Conservation (phyloP, 768 basidiomycete species). For the Mycena metata region DNA sequence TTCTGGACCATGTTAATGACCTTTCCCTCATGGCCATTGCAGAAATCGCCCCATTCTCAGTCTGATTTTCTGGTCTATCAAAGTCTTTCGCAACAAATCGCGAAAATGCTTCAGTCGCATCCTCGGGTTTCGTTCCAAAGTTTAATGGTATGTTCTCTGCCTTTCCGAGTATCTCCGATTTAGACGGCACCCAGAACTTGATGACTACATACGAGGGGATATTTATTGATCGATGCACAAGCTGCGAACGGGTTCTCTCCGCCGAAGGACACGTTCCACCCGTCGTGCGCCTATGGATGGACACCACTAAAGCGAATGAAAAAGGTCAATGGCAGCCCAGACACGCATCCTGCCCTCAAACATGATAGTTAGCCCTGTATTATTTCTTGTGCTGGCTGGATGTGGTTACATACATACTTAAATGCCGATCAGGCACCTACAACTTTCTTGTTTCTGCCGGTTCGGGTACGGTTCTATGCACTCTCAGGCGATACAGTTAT, state of each 20-base stretch:
- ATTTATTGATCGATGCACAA: conserved; percentile 71
- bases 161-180: background rate
- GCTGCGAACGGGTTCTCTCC: conserved; percentile 76
- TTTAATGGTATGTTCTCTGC: conserved; percentile 58
- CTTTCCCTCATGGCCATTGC: conserved; percentile 18
- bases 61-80: conserved; percentile 77
- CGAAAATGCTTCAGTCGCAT: conserved; percentile 68
- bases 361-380: conserved; percentile 31
- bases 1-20: background rate
- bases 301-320: conserved; percentile 44
- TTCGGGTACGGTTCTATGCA: no score
- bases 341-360: conserved; percentile 61
- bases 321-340: conserved; percentile 62
- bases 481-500: conserved; percentile 8
- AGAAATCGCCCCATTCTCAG: conserved; percentile 80
- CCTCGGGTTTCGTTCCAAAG: conserved; percentile 66
- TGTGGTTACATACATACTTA: background rate
- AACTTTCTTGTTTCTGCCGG: background rate
- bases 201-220: conserved; percentile 70
- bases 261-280: conserved; percentile 80
- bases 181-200: conserved; percentile 54
- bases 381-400: background rate
- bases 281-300: conserved; percentile 71
- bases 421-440: conserved; percentile 30
- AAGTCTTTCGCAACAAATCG: conserved; percentile 75